Percentiles rank a stretch among this genome's conserved stretches.
Evolutionary conservation across 2,329 filamentous ascomycete genomes (phyloP).

Genomic region (Apiospora arundinis): DNA sequence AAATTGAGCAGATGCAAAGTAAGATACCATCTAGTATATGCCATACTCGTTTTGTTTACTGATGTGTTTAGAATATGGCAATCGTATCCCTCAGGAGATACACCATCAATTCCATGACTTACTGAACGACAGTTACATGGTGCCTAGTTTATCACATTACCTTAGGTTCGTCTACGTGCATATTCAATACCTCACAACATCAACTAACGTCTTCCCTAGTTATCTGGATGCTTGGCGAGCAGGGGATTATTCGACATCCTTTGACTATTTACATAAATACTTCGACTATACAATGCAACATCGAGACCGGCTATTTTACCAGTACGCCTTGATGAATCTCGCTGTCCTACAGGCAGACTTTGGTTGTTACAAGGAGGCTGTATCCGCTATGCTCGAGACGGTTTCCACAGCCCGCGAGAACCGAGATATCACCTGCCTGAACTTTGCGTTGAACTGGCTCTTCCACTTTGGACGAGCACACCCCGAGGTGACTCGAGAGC

Average conservation of each 20-base stretch:
- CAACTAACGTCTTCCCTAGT: slow-evolving; percentile 47
- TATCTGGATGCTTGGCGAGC: slow-evolving; percentile 93
- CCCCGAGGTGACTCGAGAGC: slow-evolving; percentile 72
- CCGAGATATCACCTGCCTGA: slow-evolving; percentile 88
- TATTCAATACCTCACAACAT: slow-evolving; percentile 25
- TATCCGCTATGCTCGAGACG: slow-evolving; percentile 94
- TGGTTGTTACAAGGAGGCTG: slow-evolving; percentile 85
- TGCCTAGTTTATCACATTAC: slow-evolving; percentile 79
- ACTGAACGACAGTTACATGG: slow-evolving; percentile 68
- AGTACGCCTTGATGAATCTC: slow-evolving; percentile 92
- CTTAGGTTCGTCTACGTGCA: slow-evolving; percentile 59
- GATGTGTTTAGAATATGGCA: slow-evolving; percentile 67
- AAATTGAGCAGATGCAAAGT: slow-evolving; percentile 88
- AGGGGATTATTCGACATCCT: slow-evolving; percentile 87
- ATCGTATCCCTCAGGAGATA: slow-evolving; percentile 77
- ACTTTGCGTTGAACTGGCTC: slow-evolving; percentile 95
- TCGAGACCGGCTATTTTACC: slow-evolving; percentile 84
- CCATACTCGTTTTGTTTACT: not conserved
- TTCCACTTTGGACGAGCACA: slow-evolving; percentile 92
- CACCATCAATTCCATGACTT: slow-evolving; percentile 73
- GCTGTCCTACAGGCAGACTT: slow-evolving; percentile 95
- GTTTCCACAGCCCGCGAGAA: slow-evolving; percentile 95
- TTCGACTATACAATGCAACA: slow-evolving; percentile 96
- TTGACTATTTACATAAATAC: slow-evolving; percentile 91
- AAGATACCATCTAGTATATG: slow-evolving; percentile 32